Base-by-base conservation (phyloP, 2,329 filamentous ascomycete genomes). In the Microcera coccophila region DNA sequence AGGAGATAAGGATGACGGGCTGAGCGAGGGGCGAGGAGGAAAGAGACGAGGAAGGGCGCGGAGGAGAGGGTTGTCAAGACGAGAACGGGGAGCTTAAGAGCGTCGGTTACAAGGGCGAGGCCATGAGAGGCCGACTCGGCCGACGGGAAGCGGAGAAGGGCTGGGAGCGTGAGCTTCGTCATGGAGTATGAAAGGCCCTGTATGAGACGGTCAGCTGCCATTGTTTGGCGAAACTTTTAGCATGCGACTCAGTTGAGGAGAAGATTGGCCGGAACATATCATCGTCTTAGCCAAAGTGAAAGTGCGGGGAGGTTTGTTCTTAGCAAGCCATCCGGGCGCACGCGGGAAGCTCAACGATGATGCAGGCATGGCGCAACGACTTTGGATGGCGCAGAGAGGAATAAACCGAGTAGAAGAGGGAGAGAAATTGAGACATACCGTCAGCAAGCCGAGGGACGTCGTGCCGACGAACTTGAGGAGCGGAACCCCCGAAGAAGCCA, bases 401-500 rank as follows among this genome's bases (percentile, higher is more conserved):
- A n/a, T n/a, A n/a, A n/a, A 44, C 29, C 21, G 21, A 19, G 15
- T 21, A 18, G 33, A 26, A 20, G 14, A 42, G 26, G 36, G 24
- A n/a, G n/a, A n/a, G n/a, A n/a, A n/a, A n/a, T n/a, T n/a, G n/a
- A 8, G 8, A 73, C 85, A 60, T 79, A 95, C 90, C 46, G 90
- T 95, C 65, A 95, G 71, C 44, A 96, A 77, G 50, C 91, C 91
- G 44, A 96, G 77, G 58, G 86, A 91, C 54, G 95, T 80, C 39
- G 89, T 94, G 61, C 91, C 91, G 55, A 96, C 85, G 65, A 96
- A 95, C 72, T 97, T 96, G 71, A 87, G 81, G 65, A 85, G 71
- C 42, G 87, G 83, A 61, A 95, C 75, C 61, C 82, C 81, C 58
- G 76, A 81, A 57, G 78, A 80, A 57, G 80, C 75, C 79, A 89